Evolutionary conservation across 495 filamentous ascomycete species (phyloP), one percentile per base, ranked within the genome.

Genomic region (Entonaema liquescens): DNA sequence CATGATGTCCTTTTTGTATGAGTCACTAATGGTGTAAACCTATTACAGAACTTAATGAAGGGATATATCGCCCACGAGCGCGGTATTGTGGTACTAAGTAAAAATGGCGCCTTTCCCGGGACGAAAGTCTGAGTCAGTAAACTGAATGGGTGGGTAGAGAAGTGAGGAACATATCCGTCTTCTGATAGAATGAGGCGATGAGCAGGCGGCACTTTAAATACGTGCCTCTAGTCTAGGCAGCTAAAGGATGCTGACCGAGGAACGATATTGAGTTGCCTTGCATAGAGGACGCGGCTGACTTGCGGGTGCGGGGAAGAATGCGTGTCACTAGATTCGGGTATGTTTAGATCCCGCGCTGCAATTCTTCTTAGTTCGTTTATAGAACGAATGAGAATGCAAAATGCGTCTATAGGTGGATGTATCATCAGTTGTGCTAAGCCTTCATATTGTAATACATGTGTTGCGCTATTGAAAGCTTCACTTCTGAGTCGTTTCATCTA

Each of bases 51-150:
- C 60, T 84, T 95, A 13, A 97, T 98, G 90, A 99, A 98, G 81
- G 95, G 95, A 59, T 99, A 99, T 81, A 98, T 99, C 67, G 88
- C 93, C 29, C 92, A 94, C 63, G 94, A 97, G 58, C 89, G 89
- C 52, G 92, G 92, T 61, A 92, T 91, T 57, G 90, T 98, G 19
- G 95, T 99, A 31, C 81, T 99, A 62, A 97, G 92, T 79, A 97
- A 97, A 78, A 88, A 82, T 23, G 92, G 92, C 47, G 94, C 95
- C 3, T 99, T 99, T 77, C 95, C 95, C 1, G 95, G 95, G n/a
- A 99, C 95, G 5, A 92, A 92, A 12, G 89, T 98, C 55, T 97
- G 88, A 91, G 65, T 66, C 65, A 59, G 52, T 42, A 28, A 31
- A 23, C 23, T 44, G 28, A 23, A 64, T 7, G 21, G 54, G 25